A percentile compares a stretch with the other conserved stretches of the same genome.
Evolutionary conservation across 805 yeast species (phyloP).

Genomic region (Starmerella apis): DNA sequence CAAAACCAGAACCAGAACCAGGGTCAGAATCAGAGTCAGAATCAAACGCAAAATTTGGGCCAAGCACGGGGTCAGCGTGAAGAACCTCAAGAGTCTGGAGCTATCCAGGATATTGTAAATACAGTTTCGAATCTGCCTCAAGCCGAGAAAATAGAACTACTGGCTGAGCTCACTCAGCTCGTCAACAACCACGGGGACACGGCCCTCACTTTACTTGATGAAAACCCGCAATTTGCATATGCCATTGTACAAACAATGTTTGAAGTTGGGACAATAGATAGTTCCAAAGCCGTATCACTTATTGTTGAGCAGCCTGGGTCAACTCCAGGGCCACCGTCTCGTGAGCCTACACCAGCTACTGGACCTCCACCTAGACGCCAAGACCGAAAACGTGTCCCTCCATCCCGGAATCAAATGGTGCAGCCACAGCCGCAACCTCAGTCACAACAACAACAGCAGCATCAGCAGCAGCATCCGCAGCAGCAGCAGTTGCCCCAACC

Average conservation of each 20-base stretch:
- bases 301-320: conserved; percentile 11
- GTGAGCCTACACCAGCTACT: conserved; percentile 20
- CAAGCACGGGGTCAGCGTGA: conserved; percentile 31
- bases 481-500: conserved; percentile 3
- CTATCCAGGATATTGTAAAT: conserved; percentile 22
- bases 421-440: background rate
- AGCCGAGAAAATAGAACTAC: conserved; percentile 39
- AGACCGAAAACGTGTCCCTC: background rate
- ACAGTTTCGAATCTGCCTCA: conserved; percentile 24
- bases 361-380: conserved; percentile 11
- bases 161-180: conserved; percentile 52
- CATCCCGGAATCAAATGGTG: background rate
- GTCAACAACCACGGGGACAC: conserved; percentile 45
- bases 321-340: conserved; percentile 5
- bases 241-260: conserved; percentile 69
- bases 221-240: conserved; percentile 71
- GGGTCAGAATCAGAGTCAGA: conserved; percentile 24
- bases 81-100: conserved; percentile 15
- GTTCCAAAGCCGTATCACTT: conserved; percentile 22
- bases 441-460: background rate
- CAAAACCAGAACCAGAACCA: background rate
- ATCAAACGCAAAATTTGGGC: conserved; percentile 30
- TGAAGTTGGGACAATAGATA: conserved; percentile 32
- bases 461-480: conserved; percentile 15
- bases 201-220: conserved; percentile 49